Percentiles rank a stretch among this genome's conserved stretches.
Conservation (phyloP, 1,284 basidiomycete genomes). For the Takashimella tepidaria region DNA sequence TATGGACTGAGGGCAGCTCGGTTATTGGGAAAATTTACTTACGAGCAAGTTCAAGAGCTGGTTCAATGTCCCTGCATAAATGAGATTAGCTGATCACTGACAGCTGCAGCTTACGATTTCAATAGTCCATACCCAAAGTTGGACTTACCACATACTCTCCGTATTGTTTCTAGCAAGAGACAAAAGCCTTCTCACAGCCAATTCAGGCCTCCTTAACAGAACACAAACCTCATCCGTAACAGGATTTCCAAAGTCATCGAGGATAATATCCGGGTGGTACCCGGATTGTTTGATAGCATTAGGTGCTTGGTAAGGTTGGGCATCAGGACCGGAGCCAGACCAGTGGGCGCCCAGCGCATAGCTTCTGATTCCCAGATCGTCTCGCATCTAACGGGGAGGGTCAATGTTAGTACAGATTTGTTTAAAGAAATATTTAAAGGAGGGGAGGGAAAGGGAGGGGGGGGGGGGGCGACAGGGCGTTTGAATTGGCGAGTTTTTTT, state of each 20-base stretch:
- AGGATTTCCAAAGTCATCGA: neutral
- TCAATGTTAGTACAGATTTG: no score
- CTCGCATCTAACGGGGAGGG: conserved; percentile 20
- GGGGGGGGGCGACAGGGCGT: no score
- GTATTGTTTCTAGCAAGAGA: conserved; percentile 30
- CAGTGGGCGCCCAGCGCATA: conserved; percentile 27
- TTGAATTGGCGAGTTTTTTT: no score
- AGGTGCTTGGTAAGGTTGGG: conserved; percentile 6
- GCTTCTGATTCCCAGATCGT: conserved; percentile 21
- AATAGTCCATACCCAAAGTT: neutral
- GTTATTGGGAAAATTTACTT: no score
- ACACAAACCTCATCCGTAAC: conserved; percentile 26
- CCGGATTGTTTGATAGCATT: conserved; percentile 1
- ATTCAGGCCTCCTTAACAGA: conserved; percentile 26
- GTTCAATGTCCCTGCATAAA: conserved; percentile 26
- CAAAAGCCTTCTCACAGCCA: conserved; percentile 34
- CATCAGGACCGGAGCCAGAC: conserved; percentile 22
- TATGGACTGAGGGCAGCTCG: no score
- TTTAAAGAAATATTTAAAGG: no score
- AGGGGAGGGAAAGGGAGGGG: no score
- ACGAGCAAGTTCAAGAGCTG: conserved; percentile 28
- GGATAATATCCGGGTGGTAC: neutral
- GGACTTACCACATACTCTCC: conserved; percentile 14
- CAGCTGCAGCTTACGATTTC: no score
- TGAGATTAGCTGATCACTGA: no score